Base-by-base conservation (phyloP, 106 monocot species). In the Gastrodia elata region DNA sequence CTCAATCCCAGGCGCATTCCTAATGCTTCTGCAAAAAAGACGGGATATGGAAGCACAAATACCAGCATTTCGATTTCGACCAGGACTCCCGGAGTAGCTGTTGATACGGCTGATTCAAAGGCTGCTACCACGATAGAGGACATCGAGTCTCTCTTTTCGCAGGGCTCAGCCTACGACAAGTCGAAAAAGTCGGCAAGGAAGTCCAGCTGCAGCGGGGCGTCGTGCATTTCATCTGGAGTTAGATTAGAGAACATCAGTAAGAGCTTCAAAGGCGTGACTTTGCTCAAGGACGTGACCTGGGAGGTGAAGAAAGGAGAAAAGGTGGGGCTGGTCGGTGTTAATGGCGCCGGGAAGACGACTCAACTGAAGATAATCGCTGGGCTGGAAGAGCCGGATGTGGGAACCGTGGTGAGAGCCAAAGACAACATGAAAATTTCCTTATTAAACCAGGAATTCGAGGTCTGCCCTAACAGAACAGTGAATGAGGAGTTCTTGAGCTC, bases 301-400 rank as follows among this genome's bases (percentile, higher is more conserved):
- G 98, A 91, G 80, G 98, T 98, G 75, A 93, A 98, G 80, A 91
- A 80, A 59, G 98, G 98, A 6, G 91, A 98, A 77, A 98, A 91
- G 34, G 98, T 98, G 14, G 98, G 98, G 46, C 68, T 98, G 36
- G 98, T 98, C 1, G 98, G 98, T 4, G 93, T 98, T 20, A 98
- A 98, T 43, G 98, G 98, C 3, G 98, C 98, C 3, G 98, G 98
- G 26, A 98, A 98, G 77, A 98, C 98, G 11, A 98, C 98, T 14
- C 98, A 98, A 79, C 46, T 98, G 74, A 74, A 93, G 74, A 98
- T 98, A 28, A 93, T 98, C 16, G 86, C 91, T 0, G 98, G 93
- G 0, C 30, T 93, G 55, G 98, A 98, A 6, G 93, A 93, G 26
- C 83, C 98, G 6, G 98, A 98, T 71, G 86, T 87, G 2, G 98